Percentiles rank a stretch among this genome's conserved stretches.
These are phyloP conservation scores for Microsporum canis DNA, from an alignment of 2,329 filamentous ascomycete species.

Conservation along the genomic window DNA sequence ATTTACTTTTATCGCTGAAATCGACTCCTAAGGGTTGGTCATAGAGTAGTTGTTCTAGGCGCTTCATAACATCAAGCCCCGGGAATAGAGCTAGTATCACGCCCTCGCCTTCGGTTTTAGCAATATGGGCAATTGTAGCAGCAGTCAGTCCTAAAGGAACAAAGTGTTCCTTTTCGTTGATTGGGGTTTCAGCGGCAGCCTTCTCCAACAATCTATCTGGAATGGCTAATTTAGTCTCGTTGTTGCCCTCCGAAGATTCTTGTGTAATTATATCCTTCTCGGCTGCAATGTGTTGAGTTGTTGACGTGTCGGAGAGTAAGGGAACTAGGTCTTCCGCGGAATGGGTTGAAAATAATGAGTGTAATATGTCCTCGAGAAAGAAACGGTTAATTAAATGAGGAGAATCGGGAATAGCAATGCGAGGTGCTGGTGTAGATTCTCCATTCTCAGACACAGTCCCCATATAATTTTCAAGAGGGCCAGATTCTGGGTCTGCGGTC, in stretches of 20 bases:
- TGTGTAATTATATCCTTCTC: not conserved
- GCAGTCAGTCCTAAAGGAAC: slow-evolving; percentile 35
- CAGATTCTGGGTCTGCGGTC: slow-evolving; percentile 39
- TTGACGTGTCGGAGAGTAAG: slow-evolving; percentile 18
- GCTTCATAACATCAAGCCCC: slow-evolving; percentile 32
- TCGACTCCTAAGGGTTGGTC: slow-evolving; percentile 27
- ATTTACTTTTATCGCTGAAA: slow-evolving; percentile 31
- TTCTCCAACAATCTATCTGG: not conserved
- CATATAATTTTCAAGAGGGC: slow-evolving; percentile 39
- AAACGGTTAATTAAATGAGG: slow-evolving; percentile 34
- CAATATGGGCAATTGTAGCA: slow-evolving; percentile 38
- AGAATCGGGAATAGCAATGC: slow-evolving; percentile 35
- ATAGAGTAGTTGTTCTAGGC: slow-evolving; percentile 23
- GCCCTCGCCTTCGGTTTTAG: slow-evolving; percentile 32
- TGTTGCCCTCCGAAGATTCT: not conserved
- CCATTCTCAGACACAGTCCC: slow-evolving; percentile 21
- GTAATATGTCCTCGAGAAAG: slow-evolving; percentile 33
- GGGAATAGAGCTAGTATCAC: slow-evolving; percentile 42
- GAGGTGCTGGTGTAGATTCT: slow-evolving; percentile 27
- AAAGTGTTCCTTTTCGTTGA: slow-evolving; percentile 19
- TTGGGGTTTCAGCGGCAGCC: not conserved
- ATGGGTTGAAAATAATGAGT: slow-evolving; percentile 18
- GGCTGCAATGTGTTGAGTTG: slow-evolving; percentile 18
- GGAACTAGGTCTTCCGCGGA: slow-evolving; percentile 17
- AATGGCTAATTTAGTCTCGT: not conserved